These are phyloP conservation scores for Tylopilus balloui DNA, from an alignment of 768 basidiomycete species.

Conservation along the genomic window DNA sequence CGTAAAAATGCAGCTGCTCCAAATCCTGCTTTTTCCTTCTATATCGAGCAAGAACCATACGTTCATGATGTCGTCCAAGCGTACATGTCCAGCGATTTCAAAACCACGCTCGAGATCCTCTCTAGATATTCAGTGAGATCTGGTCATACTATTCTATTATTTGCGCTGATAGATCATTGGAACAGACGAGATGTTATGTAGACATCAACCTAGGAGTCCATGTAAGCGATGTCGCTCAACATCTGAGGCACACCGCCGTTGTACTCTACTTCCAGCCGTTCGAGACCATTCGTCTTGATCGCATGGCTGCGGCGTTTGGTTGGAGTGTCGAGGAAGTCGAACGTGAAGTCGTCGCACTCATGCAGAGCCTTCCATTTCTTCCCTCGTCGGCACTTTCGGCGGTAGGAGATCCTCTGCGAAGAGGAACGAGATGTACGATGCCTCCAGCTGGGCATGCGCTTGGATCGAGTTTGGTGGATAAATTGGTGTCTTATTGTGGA, in stretches of 20 bases:
- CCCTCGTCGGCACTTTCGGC: constrained; percentile 68
- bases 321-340: constrained; percentile 71
- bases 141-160: background rate
- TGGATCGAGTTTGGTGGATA: constrained; percentile 15
- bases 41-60: constrained; percentile 84
- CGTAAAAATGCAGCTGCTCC: constrained; percentile 64
- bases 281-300: constrained; percentile 73
- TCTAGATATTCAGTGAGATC: constrained; percentile 60
- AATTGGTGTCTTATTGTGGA: constrained; percentile 1
- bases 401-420: constrained; percentile 65
- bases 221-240: constrained; percentile 55
- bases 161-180: background rate
- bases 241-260: constrained; percentile 74
- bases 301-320: constrained; percentile 86
- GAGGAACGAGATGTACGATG: constrained; percentile 72
- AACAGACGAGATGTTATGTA: constrained; percentile 70
- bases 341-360: constrained; percentile 68
- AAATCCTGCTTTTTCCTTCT: constrained; percentile 65
- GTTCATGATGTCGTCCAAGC: constrained; percentile 80
- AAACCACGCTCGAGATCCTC: constrained; percentile 71
- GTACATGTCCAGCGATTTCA: constrained; percentile 86
- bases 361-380: constrained; percentile 79
- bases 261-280: constrained; percentile 91
- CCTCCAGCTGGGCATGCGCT: constrained; percentile 51
- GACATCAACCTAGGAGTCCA: constrained; percentile 77